phyloP scores from a whole-genome alignment of 352 stramenopile genomes.

The Globisporangium lucens region DNA sequence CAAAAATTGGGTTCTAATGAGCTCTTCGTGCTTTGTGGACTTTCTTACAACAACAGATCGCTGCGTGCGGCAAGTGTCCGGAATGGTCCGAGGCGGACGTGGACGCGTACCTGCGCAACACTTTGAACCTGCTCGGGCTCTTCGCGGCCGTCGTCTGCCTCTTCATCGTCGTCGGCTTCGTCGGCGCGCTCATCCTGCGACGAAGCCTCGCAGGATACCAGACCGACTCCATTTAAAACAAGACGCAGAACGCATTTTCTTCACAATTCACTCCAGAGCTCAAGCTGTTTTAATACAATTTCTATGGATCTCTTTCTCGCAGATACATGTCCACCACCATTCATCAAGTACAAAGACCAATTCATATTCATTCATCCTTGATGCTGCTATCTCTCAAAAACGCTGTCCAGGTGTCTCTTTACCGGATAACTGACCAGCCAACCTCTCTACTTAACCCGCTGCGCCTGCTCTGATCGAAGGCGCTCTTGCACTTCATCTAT shows the following conservation, averaged over 20 bases:
- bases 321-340: background rate
- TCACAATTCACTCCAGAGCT: background rate
- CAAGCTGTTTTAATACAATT: background rate
- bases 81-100: conserved; percentile 74
- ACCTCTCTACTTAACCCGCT: conserved; percentile 16
- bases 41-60: conserved; percentile 35
- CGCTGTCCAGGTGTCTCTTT: background rate
- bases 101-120: conserved; percentile 60
- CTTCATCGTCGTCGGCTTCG: conserved; percentile 75
- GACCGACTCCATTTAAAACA: conserved; percentile 72
- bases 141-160: conserved; percentile 66
- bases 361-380: conserved; percentile 27
- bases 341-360: conserved; percentile 6
- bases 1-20: conserved; percentile 6
- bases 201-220: conserved; percentile 77
- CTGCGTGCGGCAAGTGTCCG: conserved; percentile 66
- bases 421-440: background rate
- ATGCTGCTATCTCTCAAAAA: background rate
- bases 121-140: conserved; percentile 61
- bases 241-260: background rate
- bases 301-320: background rate
- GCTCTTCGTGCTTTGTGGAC: background rate
- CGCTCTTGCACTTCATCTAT: conserved; percentile 56
- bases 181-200: conserved; percentile 63
- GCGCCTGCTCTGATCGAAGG: conserved; percentile 36